A percentile compares a stretch with the other conserved stretches of the same genome.
These are phyloP conservation scores for Garcileccinum viscosum DNA, from an alignment of 1,284 basidiomycete genomes.

Conservation along the genomic window DNA sequence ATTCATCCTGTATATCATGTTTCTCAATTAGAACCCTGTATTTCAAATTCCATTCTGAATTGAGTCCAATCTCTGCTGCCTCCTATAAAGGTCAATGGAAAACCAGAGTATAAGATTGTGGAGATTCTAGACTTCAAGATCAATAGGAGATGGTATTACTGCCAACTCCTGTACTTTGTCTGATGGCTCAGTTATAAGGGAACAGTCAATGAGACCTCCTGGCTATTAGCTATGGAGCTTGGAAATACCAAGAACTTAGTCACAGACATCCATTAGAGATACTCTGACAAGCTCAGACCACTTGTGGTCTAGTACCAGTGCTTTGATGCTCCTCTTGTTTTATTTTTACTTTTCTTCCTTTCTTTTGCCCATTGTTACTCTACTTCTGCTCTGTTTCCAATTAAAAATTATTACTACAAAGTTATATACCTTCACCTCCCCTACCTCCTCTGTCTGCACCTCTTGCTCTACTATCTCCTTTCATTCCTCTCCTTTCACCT, in stretches of 20 bases:
- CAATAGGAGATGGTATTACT: neutral
- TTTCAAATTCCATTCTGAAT: neutral
- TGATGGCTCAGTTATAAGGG: neutral
- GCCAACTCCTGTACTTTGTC: neutral
- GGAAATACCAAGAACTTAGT: neutral
- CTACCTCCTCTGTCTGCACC: too few species aligned
- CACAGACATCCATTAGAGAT: neutral
- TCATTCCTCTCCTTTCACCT: too few species aligned
- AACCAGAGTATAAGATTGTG: neutral
- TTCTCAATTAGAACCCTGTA: neutral
- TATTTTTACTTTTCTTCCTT: too few species aligned
- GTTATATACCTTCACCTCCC: too few species aligned
- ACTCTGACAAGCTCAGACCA: neutral
- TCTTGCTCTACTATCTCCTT: too few species aligned
- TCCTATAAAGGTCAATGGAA: neutral
- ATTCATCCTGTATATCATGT: neutral
- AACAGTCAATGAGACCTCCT: neutral
- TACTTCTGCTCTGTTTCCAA: too few species aligned
- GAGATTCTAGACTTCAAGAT: neutral
- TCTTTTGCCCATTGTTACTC: too few species aligned
- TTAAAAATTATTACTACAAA: too few species aligned
- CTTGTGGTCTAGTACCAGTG: too few species aligned
- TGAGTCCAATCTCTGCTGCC: neutral
- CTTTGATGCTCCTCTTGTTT: too few species aligned
- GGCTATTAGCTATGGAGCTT: neutral